Conservation (phyloP, 2,329 filamentous ascomycete species). For the Fusarium transvaalense region DNA sequence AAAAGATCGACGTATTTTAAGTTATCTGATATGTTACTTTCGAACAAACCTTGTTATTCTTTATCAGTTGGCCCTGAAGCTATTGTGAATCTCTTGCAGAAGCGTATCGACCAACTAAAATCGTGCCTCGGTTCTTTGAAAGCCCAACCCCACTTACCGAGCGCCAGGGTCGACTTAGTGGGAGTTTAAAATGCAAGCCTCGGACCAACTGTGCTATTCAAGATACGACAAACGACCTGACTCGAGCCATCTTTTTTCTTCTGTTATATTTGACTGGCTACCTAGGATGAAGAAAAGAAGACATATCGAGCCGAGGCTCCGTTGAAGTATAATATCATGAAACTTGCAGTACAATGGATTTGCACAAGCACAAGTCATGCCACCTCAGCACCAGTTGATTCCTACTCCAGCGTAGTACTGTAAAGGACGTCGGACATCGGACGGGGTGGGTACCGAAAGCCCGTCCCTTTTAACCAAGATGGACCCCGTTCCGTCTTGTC, state of each 20-base stretch:
- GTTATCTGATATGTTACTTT: not conserved
- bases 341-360: not conserved
- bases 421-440: slow-evolving; percentile 7
- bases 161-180: slow-evolving; percentile 2
- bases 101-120: not conserved
- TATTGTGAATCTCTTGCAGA: not conserved
- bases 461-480: slow-evolving; percentile 13
- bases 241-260: not conserved
- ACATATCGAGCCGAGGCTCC: not conserved
- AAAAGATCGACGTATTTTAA: not conserved
- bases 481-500: slow-evolving; percentile 11
- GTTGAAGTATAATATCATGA: not conserved
- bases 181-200: slow-evolving; percentile 20
- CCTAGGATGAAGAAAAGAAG: not conserved
- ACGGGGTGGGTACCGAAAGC: slow-evolving; percentile 5
- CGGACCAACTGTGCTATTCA: slow-evolving; percentile 1
- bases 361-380: not conserved
- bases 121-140: slow-evolving; percentile 38
- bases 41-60: not conserved
- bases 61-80: not conserved
- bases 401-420: not conserved
- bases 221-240: not conserved
- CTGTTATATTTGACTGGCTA: not conserved
- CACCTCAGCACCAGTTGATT: not conserved
- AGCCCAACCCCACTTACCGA: slow-evolving; percentile 29